Conservation (phyloP, 2,329 filamentous ascomycete genomes). For the Mycosphaerella sp. region DNA sequence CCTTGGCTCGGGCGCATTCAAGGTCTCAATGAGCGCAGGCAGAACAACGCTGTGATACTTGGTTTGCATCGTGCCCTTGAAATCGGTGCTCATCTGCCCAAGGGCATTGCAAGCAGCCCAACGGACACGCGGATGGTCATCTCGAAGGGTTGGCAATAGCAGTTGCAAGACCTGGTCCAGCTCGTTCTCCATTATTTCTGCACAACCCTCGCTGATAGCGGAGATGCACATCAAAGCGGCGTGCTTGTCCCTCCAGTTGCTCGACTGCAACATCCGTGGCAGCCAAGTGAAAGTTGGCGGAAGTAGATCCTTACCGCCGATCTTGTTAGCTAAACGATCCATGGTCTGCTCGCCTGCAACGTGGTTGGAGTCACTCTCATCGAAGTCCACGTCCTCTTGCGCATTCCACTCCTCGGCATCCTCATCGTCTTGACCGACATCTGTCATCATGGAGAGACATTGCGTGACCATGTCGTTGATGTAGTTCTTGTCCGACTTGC, state of each 20-base stretch:
- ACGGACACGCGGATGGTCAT: constrained; percentile 86
- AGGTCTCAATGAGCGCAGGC: constrained; percentile 83
- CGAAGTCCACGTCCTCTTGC: constrained; percentile 88
- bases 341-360: constrained; percentile 97
- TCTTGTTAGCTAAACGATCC: constrained; percentile 94
- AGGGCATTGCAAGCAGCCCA: constrained; percentile 98
- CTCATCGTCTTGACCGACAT: constrained; percentile 89
- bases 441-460: constrained; percentile 95
- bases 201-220: constrained; percentile 94
- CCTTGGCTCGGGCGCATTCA: constrained; percentile 81
- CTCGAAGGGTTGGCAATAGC: constrained; percentile 84
- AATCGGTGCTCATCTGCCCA: constrained; percentile 99
- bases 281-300: constrained; percentile 95
- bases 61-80: constrained; percentile 94
- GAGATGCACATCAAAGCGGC: constrained; percentile 98
- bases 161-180: constrained; percentile 89
- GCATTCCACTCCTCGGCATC: constrained; percentile 90
- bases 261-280: constrained; percentile 93
- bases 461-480: constrained; percentile 97
- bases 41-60: constrained; percentile 87
- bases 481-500: constrained; percentile 87
- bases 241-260: constrained; percentile 89
- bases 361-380: constrained; percentile 95
- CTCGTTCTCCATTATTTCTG: constrained; percentile 91
- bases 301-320: constrained; percentile 87